These are phyloP conservation scores for Hysterium pulicare DNA, from an alignment of 2,329 filamentous ascomycete species.

Conservation along the genomic window DNA sequence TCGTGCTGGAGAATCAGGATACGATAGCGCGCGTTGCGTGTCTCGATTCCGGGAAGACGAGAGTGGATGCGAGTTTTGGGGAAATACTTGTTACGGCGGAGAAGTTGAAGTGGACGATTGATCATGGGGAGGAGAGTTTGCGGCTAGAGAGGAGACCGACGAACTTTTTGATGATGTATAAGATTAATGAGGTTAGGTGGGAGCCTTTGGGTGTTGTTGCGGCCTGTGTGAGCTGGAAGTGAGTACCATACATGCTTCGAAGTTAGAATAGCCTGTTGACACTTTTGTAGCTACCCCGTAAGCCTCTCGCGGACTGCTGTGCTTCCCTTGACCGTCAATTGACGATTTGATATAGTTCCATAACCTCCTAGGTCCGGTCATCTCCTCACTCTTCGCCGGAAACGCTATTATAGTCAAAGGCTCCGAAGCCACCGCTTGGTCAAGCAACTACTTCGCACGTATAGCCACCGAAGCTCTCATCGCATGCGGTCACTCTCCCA, in stretches of 20 bases:
- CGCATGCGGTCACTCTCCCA: conserved; percentile 77
- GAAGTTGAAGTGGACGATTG: conserved; percentile 91
- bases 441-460: conserved; percentile 72
- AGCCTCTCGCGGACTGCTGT: conserved; percentile 7
- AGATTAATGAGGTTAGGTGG: conserved; percentile 84
- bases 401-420: conserved; percentile 92
- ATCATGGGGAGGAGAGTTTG: conserved; percentile 82
- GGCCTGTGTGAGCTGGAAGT: conserved; percentile 96
- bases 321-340: background rate
- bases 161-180: conserved; percentile 92
- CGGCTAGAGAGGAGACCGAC: conserved; percentile 71
- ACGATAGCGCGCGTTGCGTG: conserved; percentile 81
- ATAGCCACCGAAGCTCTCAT: conserved; percentile 76
- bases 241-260: conserved; percentile 34
- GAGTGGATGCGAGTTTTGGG: conserved; percentile 88
- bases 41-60: conserved; percentile 92
- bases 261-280: conserved; percentile 2
- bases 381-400: conserved; percentile 85
- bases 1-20: conserved; percentile 85
- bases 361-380: conserved; percentile 87
- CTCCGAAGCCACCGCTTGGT: conserved; percentile 95
- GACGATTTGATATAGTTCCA: conserved; percentile 64
- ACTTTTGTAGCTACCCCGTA: conserved; percentile 42
- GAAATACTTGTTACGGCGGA: conserved; percentile 93
- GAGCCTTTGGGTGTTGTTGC: conserved; percentile 91